Evolutionary conservation across 2,329 filamentous ascomycete genomes (phyloP).

Genomic region (Aspergillus hortae): DNA sequence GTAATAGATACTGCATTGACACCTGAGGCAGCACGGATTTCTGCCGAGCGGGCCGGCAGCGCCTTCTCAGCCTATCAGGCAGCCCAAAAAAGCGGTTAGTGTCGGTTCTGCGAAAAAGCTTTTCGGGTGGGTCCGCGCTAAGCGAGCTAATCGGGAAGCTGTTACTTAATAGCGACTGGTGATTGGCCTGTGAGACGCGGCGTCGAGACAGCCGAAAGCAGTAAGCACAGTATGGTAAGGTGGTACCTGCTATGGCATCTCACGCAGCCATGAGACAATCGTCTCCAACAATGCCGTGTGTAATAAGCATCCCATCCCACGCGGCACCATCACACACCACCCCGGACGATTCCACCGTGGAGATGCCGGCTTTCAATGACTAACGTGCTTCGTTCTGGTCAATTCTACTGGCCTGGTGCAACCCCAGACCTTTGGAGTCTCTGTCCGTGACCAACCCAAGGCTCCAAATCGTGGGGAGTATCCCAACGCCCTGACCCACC

Average conservation of each 20-base stretch:
- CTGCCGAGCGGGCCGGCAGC: neutral
- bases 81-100: neutral
- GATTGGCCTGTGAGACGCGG: neutral
- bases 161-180: neutral
- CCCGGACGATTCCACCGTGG: no score
- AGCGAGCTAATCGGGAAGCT: neutral
- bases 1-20: neutral
- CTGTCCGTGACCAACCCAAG: neutral
- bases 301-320: no score
- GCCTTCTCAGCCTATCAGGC: neutral
- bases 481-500: slow-evolving; percentile 2
- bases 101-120: neutral
- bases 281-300: no score
- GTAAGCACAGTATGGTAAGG: no score
- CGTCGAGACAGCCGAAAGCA: neutral
- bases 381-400: no score
- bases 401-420: neutral
- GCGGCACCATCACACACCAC: no score
- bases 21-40: slow-evolving; percentile 1
- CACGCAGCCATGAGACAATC: no score
- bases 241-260: no score
- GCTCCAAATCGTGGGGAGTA: neutral
- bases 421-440: neutral
- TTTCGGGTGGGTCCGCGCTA: neutral
- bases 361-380: no score